A percentile compares a stretch with the other conserved stretches of the same genome.
Evolutionary conservation across 2,329 filamentous ascomycete genomes (phyloP).

Genomic region (Colletotrichum chlorophyti): DNA sequence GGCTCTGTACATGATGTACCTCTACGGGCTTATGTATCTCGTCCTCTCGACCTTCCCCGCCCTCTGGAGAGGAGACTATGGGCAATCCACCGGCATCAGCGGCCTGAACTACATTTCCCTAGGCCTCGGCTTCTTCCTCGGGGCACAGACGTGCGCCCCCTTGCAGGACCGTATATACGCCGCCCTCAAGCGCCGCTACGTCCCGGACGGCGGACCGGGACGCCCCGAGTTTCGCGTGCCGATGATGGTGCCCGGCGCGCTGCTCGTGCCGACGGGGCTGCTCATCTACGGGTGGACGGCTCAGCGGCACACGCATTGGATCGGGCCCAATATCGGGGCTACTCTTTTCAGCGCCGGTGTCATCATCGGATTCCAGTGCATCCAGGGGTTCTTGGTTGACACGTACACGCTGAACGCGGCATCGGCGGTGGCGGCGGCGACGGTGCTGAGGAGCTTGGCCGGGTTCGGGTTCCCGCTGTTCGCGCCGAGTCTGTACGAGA

Average conservation of each 20-base stretch:
- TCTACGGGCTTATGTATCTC: slow-evolving; percentile 59
- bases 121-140: slow-evolving; percentile 56
- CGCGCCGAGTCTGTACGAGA: slow-evolving; percentile 51
- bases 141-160: slow-evolving; percentile 48
- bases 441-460: slow-evolving; percentile 53
- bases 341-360: slow-evolving; percentile 44
- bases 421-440: slow-evolving; percentile 51
- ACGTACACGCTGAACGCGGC: slow-evolving; percentile 53
- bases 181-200: slow-evolving; percentile 48
- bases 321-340: slow-evolving; percentile 52
- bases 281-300: slow-evolving; percentile 55
- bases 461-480: slow-evolving; percentile 61
- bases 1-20: slow-evolving; percentile 52
- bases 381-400: slow-evolving; percentile 56
- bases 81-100: slow-evolving; percentile 48
- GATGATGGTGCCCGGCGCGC: slow-evolving; percentile 47
- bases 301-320: slow-evolving; percentile 50
- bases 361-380: slow-evolving; percentile 51
- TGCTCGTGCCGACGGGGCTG: slow-evolving; percentile 50
- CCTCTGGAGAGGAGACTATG: slow-evolving; percentile 52
- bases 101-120: slow-evolving; percentile 58
- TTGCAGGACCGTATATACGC: slow-evolving; percentile 54
- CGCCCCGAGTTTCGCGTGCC: slow-evolving; percentile 51
- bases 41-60: slow-evolving; percentile 56
- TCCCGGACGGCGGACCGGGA: slow-evolving; percentile 40